Evolutionary conservation across 768 basidiomycete genomes (phyloP).

Genomic region (Tricholomella constricta): DNA sequence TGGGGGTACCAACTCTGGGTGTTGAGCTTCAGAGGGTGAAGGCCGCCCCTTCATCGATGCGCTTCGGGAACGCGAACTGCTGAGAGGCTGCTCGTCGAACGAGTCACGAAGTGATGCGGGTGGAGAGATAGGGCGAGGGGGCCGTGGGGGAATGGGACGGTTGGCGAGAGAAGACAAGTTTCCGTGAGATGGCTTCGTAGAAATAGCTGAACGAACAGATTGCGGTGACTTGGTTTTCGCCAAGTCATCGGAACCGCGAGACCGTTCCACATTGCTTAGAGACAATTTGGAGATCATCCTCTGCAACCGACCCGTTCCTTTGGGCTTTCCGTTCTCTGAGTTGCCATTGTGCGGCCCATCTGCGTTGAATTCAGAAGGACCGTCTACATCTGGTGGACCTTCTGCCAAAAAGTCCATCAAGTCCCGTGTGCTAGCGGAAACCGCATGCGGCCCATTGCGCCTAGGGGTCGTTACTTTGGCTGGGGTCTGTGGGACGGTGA

Average conservation of each 20-base stretch:
- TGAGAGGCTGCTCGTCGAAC: slow-evolving; percentile 35
- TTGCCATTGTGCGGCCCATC: slow-evolving; percentile 25
- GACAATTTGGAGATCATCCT: slow-evolving; percentile 83
- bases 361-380: slow-evolving; percentile 47
- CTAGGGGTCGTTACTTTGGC: slow-evolving; percentile 20
- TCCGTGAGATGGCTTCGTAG: slow-evolving; percentile 35
- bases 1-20: neutral
- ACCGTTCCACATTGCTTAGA: slow-evolving; percentile 45
- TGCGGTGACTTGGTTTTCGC: slow-evolving; percentile 10
- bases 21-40: slow-evolving; percentile 14
- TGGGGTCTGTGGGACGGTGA: slow-evolving; percentile 21
- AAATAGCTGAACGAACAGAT: slow-evolving; percentile 20
- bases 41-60: slow-evolving; percentile 21
- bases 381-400: slow-evolving; percentile 58
- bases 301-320: slow-evolving; percentile 64
- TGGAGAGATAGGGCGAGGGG: slow-evolving; percentile 47
- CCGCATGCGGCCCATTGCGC: slow-evolving; percentile 24
- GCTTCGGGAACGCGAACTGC: slow-evolving; percentile 25
- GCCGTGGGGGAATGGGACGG: slow-evolving; percentile 62
- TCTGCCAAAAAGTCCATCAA: slow-evolving; percentile 58
- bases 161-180: slow-evolving; percentile 56
- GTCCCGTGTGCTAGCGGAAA: slow-evolving; percentile 51
- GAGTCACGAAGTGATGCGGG: slow-evolving; percentile 50
- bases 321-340: slow-evolving; percentile 48
- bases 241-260: slow-evolving; percentile 24